These are phyloP conservation scores for Macadamia tetraphylla DNA, from an alignment of 164 flowering plant species.

Conservation along the genomic window DNA sequence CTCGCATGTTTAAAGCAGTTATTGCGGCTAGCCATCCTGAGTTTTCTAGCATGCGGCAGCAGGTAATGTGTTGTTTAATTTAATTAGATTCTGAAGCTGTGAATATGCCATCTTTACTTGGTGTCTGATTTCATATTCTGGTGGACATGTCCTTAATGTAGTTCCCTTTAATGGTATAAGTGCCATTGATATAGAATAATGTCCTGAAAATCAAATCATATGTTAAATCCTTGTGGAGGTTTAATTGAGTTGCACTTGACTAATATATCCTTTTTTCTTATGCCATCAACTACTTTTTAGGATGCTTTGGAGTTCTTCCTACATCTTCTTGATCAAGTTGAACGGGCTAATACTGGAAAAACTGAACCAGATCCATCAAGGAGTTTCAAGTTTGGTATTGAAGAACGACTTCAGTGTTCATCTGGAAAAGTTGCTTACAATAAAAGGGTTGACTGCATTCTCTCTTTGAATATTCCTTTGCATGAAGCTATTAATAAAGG, in stretches of 20 bases:
- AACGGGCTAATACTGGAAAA: conserved; percentile 54
- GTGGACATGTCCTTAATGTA: not conserved
- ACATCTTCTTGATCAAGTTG: conserved; percentile 94
- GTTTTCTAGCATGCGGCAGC: conserved; percentile 88
- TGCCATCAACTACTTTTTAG: conserved; percentile 29
- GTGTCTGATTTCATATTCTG: not conserved
- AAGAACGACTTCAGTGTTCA: conserved; percentile 74
- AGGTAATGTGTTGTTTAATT: conserved; percentile 40
- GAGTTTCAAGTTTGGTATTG: conserved; percentile 93
- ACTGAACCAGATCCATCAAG: conserved; percentile 74
- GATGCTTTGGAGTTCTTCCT: conserved; percentile 94
- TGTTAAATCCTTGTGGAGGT: too few species aligned
- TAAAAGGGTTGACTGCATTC: conserved; percentile 76
- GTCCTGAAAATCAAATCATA: too few species aligned
- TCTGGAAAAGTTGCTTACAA: conserved; percentile 96
- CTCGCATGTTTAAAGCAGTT: conserved; percentile 85
- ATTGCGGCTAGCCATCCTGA: conserved; percentile 87
- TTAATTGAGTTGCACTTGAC: too few species aligned
- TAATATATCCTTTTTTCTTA: too few species aligned
- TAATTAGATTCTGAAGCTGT: not conserved
- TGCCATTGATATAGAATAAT: too few species aligned
- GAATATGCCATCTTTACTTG: not conserved
- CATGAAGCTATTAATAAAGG: conserved; percentile 90
- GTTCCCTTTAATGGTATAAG: too few species aligned
- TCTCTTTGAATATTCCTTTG: conserved; percentile 82